Conservation (phyloP, 352 stramenopile species). For the Pythium dissimile region DNA sequence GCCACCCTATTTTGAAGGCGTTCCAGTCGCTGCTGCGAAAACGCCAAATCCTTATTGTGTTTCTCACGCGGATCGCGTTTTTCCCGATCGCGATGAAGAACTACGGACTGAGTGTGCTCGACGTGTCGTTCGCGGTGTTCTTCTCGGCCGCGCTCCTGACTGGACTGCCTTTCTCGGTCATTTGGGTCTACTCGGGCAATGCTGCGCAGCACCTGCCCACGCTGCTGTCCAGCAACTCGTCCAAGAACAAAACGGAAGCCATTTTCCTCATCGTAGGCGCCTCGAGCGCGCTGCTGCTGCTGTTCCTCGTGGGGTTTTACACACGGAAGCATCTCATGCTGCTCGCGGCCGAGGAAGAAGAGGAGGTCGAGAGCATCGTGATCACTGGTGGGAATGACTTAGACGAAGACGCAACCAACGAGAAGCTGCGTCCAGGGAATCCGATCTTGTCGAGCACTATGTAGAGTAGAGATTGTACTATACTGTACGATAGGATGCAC, state of each 20-base stretch:
- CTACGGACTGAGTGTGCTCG: slow-evolving; percentile 78
- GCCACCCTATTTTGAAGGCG: slow-evolving; percentile 62
- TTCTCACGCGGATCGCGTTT: slow-evolving; percentile 74
- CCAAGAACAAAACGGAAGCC: slow-evolving; percentile 43
- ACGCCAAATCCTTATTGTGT: slow-evolving; percentile 70
- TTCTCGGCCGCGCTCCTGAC: slow-evolving; percentile 64
- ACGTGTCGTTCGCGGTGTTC: slow-evolving; percentile 64
- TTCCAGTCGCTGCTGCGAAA: slow-evolving; percentile 60
- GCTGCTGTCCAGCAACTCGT: slow-evolving; percentile 36
- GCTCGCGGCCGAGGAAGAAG: slow-evolving; percentile 48
- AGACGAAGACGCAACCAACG: background rate
- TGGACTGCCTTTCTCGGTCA: slow-evolving; percentile 62
- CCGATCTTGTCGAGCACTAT: background rate
- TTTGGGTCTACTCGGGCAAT: slow-evolving; percentile 79
- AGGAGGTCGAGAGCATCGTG: background rate
- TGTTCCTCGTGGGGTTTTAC: slow-evolving; percentile 61
- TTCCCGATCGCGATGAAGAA: slow-evolving; percentile 87
- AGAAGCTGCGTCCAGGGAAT: background rate
- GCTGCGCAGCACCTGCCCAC: slow-evolving; percentile 55
- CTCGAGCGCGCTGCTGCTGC: slow-evolving; percentile 47
- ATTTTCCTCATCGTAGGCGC: slow-evolving; percentile 58
- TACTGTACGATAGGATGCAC: background rate
- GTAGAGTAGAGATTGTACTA: background rate
- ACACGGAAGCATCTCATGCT: slow-evolving; percentile 66
- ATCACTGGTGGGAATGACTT: background rate